Evolutionary conservation across 2,329 filamentous ascomycete genomes (phyloP).

Genomic region (Aspergillus sergii): DNA sequence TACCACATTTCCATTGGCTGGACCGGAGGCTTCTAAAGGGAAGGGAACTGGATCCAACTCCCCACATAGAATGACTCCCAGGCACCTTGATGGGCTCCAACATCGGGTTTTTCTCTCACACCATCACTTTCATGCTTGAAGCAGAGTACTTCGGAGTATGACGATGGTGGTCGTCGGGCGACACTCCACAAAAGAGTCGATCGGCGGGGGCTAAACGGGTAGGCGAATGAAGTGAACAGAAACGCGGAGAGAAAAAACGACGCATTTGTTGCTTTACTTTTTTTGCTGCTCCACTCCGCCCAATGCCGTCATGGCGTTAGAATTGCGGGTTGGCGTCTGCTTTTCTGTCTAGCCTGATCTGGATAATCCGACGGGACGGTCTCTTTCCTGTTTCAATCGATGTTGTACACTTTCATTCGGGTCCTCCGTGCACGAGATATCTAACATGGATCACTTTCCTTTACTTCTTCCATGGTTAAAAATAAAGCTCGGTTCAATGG

Average conservation of each 20-base stretch:
- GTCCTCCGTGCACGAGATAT: neutral
- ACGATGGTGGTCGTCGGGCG: constrained; percentile 6
- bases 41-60: constrained; percentile 1
- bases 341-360: constrained; percentile 18
- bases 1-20: constrained; percentile 5
- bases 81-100: constrained; percentile 3
- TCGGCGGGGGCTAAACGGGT: constrained; percentile 12
- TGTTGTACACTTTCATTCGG: neutral
- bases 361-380: constrained; percentile 20
- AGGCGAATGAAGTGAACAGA: constrained; percentile 1
- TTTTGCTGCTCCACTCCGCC: constrained; percentile 1
- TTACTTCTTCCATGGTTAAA: neutral
- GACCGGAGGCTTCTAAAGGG: neutral
- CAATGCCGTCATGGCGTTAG: constrained; percentile 17
- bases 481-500: neutral
- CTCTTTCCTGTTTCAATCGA: neutral
- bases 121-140: neutral
- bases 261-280: neutral
- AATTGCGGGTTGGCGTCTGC: neutral
- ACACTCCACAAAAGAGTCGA: neutral
- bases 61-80: constrained; percentile 7
- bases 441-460: neutral
- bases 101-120: neutral
- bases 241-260: constrained; percentile 3
- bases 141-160: constrained; percentile 1